Percentiles rank a stretch among this genome's conserved stretches.
Evolutionary conservation across 345 rosid species (phyloP).

Genomic region (Pugionium cornutum): DNA sequence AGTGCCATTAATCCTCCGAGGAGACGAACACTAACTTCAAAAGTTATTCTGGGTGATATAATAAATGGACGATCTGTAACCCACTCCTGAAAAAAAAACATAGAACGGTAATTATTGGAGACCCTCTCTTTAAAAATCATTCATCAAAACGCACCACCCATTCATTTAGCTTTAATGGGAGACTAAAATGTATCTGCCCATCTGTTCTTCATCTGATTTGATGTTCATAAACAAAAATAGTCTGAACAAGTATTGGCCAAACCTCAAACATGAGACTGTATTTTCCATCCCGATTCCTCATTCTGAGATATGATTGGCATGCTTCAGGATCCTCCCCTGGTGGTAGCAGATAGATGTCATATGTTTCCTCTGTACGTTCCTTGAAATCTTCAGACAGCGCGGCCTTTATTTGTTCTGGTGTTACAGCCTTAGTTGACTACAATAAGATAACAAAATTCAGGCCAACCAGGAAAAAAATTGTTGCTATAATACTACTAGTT

Average conservation of each 20-base stretch:
- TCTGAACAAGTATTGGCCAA: slow-evolving; percentile 34
- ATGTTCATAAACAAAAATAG: slow-evolving; percentile 9
- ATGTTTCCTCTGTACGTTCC: slow-evolving; percentile 88
- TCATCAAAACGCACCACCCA: slow-evolving; percentile 4
- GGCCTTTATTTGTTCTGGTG: slow-evolving; percentile 78
- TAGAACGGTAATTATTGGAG: neutral
- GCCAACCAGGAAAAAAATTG: neutral
- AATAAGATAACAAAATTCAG: slow-evolving; percentile 30
- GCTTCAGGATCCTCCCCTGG: slow-evolving; percentile 99
- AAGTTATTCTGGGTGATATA: slow-evolving; percentile 96
- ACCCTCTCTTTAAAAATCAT: neutral
- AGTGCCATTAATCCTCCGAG: slow-evolving; percentile 98
- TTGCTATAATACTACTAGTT: slow-evolving; percentile 7
- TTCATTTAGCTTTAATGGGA: slow-evolving; percentile 8
- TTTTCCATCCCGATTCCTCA: slow-evolving; percentile 98
- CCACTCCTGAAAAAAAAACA: slow-evolving; percentile 77
- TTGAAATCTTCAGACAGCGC: slow-evolving; percentile 54
- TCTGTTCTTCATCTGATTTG: slow-evolving; percentile 15
- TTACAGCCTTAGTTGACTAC: slow-evolving; percentile 73
- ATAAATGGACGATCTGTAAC: slow-evolving; percentile 95
- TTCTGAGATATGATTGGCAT: slow-evolving; percentile 95
- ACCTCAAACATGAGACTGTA: slow-evolving; percentile 99
- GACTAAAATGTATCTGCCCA: neutral
- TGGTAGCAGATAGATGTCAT: slow-evolving; percentile 96
- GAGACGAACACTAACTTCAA: slow-evolving; percentile 93